Conservation (phyloP, 257 asterid genomes). For the Petunia axillaris region DNA sequence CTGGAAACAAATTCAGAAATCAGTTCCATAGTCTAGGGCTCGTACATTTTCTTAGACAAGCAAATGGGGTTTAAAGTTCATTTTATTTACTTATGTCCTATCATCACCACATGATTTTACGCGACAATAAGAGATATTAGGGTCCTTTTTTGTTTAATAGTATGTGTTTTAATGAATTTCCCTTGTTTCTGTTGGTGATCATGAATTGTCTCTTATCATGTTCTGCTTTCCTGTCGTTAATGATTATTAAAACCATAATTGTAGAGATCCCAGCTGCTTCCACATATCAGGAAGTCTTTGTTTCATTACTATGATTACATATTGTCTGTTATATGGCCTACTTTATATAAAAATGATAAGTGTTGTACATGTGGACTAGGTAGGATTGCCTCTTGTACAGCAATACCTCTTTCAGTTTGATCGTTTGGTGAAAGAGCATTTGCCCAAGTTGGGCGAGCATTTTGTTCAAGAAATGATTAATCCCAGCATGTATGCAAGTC, state of each 20-base stretch:
- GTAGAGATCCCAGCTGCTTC: not conserved
- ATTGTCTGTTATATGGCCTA: not conserved
- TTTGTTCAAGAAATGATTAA: conserved; percentile 87
- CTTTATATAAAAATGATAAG: conserved; percentile 22
- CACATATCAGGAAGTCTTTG: conserved; percentile 9
- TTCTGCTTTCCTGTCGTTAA: not conserved
- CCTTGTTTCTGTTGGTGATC: not conserved
- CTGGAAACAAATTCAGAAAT: conserved; percentile 5
- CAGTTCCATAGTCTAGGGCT: not conserved
- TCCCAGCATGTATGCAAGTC: conserved; percentile 99
- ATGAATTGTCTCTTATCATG: conserved; percentile 12
- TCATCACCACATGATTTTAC: not conserved
- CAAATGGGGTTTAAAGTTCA: not conserved
- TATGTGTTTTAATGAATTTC: not conserved
- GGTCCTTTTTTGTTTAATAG: not conserved
- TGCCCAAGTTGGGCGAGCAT: conserved; percentile 93
- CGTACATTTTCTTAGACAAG: not conserved
- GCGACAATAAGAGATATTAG: not conserved
- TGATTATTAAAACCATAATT: not conserved
- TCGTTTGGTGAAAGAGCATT: conserved; percentile 58
- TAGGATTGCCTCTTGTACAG: conserved; percentile 98
- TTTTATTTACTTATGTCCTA: not conserved
- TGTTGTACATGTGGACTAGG: conserved; percentile 55
- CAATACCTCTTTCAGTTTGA: conserved; percentile 90
- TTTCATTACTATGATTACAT: not conserved